Evolutionary conservation across 768 basidiomycete species (phyloP).

Genomic region (Hebeloma cylindrosporum): DNA sequence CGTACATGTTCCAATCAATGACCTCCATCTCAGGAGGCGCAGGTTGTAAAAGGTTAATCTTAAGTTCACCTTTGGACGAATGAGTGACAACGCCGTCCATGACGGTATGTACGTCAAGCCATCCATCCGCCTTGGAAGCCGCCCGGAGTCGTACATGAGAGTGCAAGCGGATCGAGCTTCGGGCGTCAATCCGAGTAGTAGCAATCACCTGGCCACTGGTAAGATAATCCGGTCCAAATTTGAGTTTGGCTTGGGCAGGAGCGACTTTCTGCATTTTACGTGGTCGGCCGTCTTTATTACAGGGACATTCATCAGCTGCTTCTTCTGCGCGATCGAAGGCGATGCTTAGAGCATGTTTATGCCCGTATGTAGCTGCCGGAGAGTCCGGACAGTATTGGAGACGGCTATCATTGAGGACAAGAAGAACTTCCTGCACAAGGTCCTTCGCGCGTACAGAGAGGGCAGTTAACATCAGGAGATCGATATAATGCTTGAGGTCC

Average conservation of each 20-base stretch:
- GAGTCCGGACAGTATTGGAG: conserved; percentile 22
- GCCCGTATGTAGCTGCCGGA: conserved; percentile 41
- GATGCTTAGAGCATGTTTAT: conserved; percentile 55
- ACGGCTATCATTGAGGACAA: conserved; percentile 50
- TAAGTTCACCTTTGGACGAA: conserved; percentile 52
- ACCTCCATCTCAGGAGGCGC: conserved; percentile 58
- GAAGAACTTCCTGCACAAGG: conserved; percentile 58
- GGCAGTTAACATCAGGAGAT: conserved; percentile 51
- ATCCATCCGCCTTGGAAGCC: conserved; percentile 51
- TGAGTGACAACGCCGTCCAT: conserved; percentile 62
- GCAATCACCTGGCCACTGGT: conserved; percentile 41
- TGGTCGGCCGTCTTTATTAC: conserved; percentile 59
- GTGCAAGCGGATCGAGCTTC: conserved; percentile 52
- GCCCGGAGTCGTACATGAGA: conserved; percentile 66
- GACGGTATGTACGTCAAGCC: conserved; percentile 43
- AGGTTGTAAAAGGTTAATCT: conserved; percentile 52
- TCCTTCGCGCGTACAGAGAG: conserved; percentile 51
- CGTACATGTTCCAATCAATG: conserved; percentile 67
- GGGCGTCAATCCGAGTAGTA: conserved; percentile 55
- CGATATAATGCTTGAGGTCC: conserved; percentile 43
- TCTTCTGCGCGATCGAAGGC: conserved; percentile 67
- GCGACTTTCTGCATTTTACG: conserved; percentile 41
- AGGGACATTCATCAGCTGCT: conserved; percentile 65
- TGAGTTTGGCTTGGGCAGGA: conserved; percentile 42
- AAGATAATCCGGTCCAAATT: conserved; percentile 34